These are phyloP conservation scores for Paracoccidioides brasiliensis DNA, from an alignment of 2,329 filamentous ascomycete species.

Conservation along the genomic window DNA sequence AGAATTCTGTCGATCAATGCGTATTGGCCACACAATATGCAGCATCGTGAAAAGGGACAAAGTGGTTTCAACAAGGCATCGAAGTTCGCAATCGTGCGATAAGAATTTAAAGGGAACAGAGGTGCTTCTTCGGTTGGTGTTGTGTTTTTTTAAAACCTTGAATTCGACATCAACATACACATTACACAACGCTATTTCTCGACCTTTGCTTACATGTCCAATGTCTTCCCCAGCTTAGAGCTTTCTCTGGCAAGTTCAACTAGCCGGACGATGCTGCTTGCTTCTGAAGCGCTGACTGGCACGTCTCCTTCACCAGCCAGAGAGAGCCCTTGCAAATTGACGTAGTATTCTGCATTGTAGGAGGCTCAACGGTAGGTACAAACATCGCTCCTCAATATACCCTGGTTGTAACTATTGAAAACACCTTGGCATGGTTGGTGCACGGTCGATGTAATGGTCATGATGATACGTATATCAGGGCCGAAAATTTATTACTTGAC, in stretches of 20 bases:
- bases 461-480: not conserved
- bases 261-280: conserved; percentile 41
- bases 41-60: not conserved
- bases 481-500: not conserved
- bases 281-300: conserved; percentile 42
- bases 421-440: conserved; percentile 14
- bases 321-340: conserved; percentile 40
- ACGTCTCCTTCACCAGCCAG: conserved; percentile 40
- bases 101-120: not conserved
- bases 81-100: not conserved
- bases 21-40: not conserved
- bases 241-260: conserved; percentile 45
- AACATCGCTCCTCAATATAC: conserved; percentile 37
- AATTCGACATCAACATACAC: not conserved
- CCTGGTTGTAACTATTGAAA: conserved; percentile 44
- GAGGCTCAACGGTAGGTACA: conserved; percentile 47
- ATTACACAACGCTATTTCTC: not conserved
- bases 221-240: conserved; percentile 38
- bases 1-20: not conserved
- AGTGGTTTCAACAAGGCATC: not conserved
- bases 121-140: not conserved
- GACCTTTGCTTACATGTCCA: conserved; percentile 20
- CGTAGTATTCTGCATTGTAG: conserved; percentile 53
- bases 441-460: not conserved
- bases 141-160: not conserved